Base-by-base conservation (phyloP, 2,329 filamentous ascomycete species). In the Calonectria pseudoreteaudii region DNA sequence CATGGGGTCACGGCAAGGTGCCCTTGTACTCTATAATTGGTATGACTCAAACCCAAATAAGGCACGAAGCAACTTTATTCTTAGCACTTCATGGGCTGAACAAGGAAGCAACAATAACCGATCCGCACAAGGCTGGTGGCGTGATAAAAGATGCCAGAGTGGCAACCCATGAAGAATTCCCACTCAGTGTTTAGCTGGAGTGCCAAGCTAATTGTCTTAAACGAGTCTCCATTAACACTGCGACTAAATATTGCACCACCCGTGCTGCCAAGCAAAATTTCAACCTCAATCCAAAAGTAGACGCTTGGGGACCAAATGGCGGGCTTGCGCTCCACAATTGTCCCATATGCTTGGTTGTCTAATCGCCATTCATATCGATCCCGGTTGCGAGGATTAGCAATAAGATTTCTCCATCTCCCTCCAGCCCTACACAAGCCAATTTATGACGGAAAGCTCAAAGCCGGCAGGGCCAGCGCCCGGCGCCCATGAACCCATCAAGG, bases 381-480 rank as follows among this genome's bases (percentile, higher is more conserved):
- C 23, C 67, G 6, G 23, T 52, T 6, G 47, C 60, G 7, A 65
- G 38, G 41, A 65, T 26, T n/a, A 65, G 60, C 20, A 38, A 64
- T 10, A 47, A 47, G 60, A 1, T 11, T 26, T 65, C 38, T 47
- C 60, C 60, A n/a, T 47, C 9, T 5, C 26, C 6, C 4, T 65
- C 60, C 13, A 92, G 80, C 1, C 88, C 90, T 36, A 92, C 88
- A 79, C 87, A 91, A 0, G 88, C 88, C 0, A 85, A 86, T 16
- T 84, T 82, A 75, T 92, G 88, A 1, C 90, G 86, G 81, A 92
- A 89, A 6, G 88, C 82, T 0, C 86, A 0, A 90, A 83, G 1
- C 90, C 90, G 0, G 87, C 84, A 16, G 86, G 84, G 73, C 92
- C 90, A n/a, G n/a, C n/a, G n/a, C n/a, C n/a, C n/a, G n/a, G n/a